Evolutionary conservation across 2,329 filamentous ascomycete species (phyloP).

Genomic region (Ilyonectria mors-panacis): DNA sequence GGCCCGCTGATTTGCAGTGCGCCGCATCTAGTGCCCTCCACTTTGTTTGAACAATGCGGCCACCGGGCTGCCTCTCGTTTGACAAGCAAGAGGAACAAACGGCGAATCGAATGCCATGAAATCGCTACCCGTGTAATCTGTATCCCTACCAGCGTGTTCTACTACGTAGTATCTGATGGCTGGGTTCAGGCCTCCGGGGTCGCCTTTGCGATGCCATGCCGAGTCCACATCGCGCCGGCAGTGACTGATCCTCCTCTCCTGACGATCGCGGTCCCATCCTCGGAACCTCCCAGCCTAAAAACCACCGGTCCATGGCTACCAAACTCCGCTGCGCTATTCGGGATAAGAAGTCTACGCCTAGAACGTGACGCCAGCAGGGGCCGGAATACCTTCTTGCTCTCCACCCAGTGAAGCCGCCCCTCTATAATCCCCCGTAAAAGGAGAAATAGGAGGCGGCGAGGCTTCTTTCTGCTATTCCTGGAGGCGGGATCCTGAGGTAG

Average conservation of each 20-base stretch:
- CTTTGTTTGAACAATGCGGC: conserved; percentile 18
- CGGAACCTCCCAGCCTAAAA: conserved; percentile 34
- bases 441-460: conserved; percentile 26
- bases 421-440: conserved; percentile 39
- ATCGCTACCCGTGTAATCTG: neutral
- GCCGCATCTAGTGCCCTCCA: neutral
- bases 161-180: neutral
- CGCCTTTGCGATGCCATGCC: conserved; percentile 32
- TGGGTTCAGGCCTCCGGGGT: conserved; percentile 19
- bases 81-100: neutral
- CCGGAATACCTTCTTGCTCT: conserved; percentile 22
- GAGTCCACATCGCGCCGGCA: conserved; percentile 36
- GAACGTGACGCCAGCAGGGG: conserved; percentile 14
- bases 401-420: conserved; percentile 7
- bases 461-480: conserved; percentile 20
- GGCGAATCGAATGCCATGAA: neutral
- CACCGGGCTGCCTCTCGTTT: conserved; percentile 13
- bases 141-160: neutral
- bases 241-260: conserved; percentile 40
- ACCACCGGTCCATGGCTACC: conserved; percentile 22
- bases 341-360: conserved; percentile 33
- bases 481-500: conserved; percentile 8
- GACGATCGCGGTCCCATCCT: conserved; percentile 40
- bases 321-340: conserved; percentile 22
- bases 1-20: conserved; percentile 11